Evolutionary conservation across 768 basidiomycete species (phyloP), one percentile per base, ranked within the genome.

Genomic region (Coprinopsis sp.): DNA sequence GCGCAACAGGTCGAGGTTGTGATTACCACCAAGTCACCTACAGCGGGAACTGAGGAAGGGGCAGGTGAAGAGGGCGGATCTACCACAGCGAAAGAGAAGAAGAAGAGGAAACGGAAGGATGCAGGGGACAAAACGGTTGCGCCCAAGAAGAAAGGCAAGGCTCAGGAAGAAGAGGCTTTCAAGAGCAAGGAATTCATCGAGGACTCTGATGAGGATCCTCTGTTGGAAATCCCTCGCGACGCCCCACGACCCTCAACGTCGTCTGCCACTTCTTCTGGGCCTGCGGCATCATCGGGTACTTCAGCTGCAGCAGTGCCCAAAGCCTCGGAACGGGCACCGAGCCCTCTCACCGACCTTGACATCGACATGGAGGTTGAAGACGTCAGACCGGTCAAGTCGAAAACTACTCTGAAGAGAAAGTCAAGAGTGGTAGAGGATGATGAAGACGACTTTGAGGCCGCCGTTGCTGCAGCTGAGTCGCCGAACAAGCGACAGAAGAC

Each of bases 181-280:
- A 72, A 70, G 52, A 75, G 72, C 52, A 58, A 62, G n/a, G 73
- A 73, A 52, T 68, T 70, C 44, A 66, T 75, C 28, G 58, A 68
- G 7, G 65, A 70, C 37, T 66, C 62, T 4, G 59, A 58, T 24
- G 50, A 52, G 22, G 49, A 53, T 40, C 47, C 34, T 33, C 34
- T 37, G 40, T 38, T 37, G 34, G 19, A 39, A 12, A 34, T 14
- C 5, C 43, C 8, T 31, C 30, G 30, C n/a, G 10, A 19, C 8
- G 42, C 23, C 16, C 13, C 10, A 6, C 33, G 19, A 6, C 4
- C 16, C 39, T 40, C 49, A 34, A 49, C 29, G 11, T 11, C 22
- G 29, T 10, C 39, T 19, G 24, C 37, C 37, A 16, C 14, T n/a
- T 8, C 8, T 31, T n/a, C 30, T 31, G 30, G 30, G 30, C n/a